Conservation (phyloP, 352 stramenopile species). For the Phytophthora multivora region DNA sequence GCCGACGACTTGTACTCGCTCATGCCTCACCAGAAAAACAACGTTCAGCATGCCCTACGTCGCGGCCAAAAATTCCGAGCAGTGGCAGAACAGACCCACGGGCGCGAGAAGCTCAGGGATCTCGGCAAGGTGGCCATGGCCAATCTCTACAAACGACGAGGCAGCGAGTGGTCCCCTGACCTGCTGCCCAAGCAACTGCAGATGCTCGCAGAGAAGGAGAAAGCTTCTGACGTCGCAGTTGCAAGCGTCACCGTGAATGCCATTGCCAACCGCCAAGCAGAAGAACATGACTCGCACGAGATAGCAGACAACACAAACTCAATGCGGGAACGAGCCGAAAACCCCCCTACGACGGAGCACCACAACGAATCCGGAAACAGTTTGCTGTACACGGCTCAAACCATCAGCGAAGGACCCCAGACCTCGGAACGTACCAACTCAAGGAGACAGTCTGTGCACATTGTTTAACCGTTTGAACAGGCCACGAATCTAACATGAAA, state of each 20-base stretch:
- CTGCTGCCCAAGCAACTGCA: conserved; percentile 67
- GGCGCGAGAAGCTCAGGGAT: conserved; percentile 55
- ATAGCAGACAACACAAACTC: neutral
- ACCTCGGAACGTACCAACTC: conserved; percentile 20
- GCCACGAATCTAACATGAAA: neutral
- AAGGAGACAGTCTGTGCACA: conserved; percentile 7
- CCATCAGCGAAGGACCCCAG: conserved; percentile 11
- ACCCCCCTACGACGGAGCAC: neutral
- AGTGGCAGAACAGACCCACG: conserved; percentile 60
- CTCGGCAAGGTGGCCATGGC: conserved; percentile 70
- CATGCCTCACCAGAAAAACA: conserved; percentile 47
- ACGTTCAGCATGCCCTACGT: conserved; percentile 60
- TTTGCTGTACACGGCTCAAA: conserved; percentile 8
- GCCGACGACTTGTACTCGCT: conserved; percentile 76
- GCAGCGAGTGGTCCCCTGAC: conserved; percentile 78
- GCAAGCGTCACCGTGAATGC: conserved; percentile 22
- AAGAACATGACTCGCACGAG: neutral
- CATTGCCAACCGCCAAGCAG: conserved; percentile 21
- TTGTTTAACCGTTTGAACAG: conserved; percentile 1
- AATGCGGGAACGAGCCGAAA: neutral
- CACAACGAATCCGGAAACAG: neutral
- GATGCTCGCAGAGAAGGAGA: conserved; percentile 48
- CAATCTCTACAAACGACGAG: conserved; percentile 58
- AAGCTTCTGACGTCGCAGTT: conserved; percentile 6
- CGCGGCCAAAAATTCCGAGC: conserved; percentile 60